Evolutionary conservation across 2,329 filamentous ascomycete species (phyloP), one percentile per base, ranked within the genome.

Genomic region (Aspergillus sp.): DNA sequence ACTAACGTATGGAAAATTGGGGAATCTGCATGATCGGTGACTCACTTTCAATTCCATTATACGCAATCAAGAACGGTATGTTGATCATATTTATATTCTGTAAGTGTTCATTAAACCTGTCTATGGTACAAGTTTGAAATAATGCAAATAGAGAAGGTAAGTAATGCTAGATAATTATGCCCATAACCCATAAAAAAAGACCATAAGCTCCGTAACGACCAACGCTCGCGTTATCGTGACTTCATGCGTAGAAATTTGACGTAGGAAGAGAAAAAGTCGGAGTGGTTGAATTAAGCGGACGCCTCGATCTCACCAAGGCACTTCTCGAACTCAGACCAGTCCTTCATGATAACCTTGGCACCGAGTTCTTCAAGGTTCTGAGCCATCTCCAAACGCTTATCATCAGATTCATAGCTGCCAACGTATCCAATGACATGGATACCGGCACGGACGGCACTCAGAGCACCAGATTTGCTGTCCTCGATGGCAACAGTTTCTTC

Each of bases 351-450:
- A 48, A 80, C 67, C 49, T 75, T 73, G 46, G 80, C 82, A 9
- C 83, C 84, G 1, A 80, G 76, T 7, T 82, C 78, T 7, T 59
- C 72, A 58, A 88, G 66, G 29, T 75, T 64, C 59, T 79, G 73
- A 51, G 76, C 75, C 80, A 88, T 87, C 67, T 83, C 77, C 42
- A 77, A 72, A 69, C 78, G 72, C 68, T 84, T 77, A 33, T 75
- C 74, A 12, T 71, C 70, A 43, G 73, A 72, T 35, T 73, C 69
- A 68, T 91, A 93, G 48, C 85, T 85, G 34, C 89, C 89, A 29
- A 93, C 85, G 68, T 95, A 95, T 46, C 83, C 89, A 58, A 95
- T 82, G 52, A 85, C 82, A 52, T 81, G 84, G 62, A 95, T 93
- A 43, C 81, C 81, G 12, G 89, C 89, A 50, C 86, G 78, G 60